These are phyloP conservation scores for Trametes sp. DNA, from an alignment of 1,284 basidiomycete species.

Conservation along the genomic window DNA sequence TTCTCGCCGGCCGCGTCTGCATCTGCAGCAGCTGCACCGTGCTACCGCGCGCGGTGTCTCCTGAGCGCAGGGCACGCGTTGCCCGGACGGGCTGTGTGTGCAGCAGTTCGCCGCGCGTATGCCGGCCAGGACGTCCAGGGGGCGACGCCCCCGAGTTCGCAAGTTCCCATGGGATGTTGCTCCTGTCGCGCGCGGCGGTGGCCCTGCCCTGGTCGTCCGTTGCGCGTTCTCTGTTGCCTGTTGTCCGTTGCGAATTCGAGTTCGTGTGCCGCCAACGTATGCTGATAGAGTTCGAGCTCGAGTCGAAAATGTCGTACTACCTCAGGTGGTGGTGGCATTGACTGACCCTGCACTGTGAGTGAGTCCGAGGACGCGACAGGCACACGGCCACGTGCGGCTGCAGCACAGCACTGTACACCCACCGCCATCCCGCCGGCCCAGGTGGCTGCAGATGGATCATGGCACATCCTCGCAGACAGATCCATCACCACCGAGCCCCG, in stretches of 20 bases:
- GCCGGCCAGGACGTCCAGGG: too few relatives aligned
- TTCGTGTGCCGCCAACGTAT: too few relatives aligned
- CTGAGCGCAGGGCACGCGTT: neutral
- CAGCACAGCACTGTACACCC: conserved; percentile 9
- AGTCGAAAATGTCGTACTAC: too few relatives aligned
- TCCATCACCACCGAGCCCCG: too few relatives aligned
- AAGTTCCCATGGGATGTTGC: neutral
- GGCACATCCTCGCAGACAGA: too few relatives aligned
- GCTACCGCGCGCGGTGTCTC: too few relatives aligned
- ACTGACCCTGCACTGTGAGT: neutral
- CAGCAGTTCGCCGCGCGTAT: neutral
- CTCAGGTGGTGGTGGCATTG: too few relatives aligned
- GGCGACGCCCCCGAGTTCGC: too few relatives aligned
- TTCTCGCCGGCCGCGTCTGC: neutral
- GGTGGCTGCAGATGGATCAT: too few relatives aligned
- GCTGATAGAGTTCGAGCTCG: neutral
- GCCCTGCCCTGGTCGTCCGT: neutral
- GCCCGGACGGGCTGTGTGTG: neutral
- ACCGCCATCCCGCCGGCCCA: neutral
- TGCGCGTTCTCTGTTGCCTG: neutral
- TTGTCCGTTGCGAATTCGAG: neutral
- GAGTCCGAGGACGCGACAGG: neutral
- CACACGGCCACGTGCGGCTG: conserved; percentile 2
- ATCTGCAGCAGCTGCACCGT: neutral
- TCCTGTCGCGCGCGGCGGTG: neutral